Base-by-base conservation (phyloP, 1,139 yeast species). In the Yamadazyma aaseri region DNA sequence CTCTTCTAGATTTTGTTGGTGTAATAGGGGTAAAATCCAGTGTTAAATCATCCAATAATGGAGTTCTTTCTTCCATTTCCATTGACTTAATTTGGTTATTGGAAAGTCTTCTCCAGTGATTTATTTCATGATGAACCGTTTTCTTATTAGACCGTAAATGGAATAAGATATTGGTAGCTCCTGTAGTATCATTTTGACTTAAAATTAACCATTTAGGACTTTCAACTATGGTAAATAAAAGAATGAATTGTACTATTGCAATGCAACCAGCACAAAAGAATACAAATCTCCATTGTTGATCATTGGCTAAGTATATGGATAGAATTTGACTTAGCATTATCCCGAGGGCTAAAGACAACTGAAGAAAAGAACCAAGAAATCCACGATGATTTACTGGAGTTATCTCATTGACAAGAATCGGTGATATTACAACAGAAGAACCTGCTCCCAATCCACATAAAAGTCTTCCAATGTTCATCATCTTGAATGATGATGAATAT, bases 201-300 rank as follows among this genome's bases (percentile, higher is more conserved):
- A 61, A 41, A 12, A 63, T 51, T 17, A 65, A 46, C 73, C 73
- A 66, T 45, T 65, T 65, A 3, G 72, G 72, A 20, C 68, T 61
- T 40, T 66, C 73, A 1, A 54, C 55, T 2, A 60, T 56, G 2
- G 66, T 54, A 42, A 61, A 55, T 17, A 65, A 46, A 20, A 59
- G 51, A 2, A 51, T n/a, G 37, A 59, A 61, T 36, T 65, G 70
- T 15, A 51, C 24, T 2, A 54, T 33, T 0, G 57, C 68, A 15
- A 64, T 39, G 0, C 37, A 20, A 22, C 52, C 49, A 1, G 64
- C 64, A 29, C 56, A 40, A 8, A 51, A 39, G 39, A 64, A 65
- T 3, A 65, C 49, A 14, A 35, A 35, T 26, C 71, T 49, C 71
- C 72, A 65, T 40, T 63, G 60, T 35, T 56, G 54, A 35, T 58